A percentile compares a stretch with the other conserved stretches of the same genome.
Evolutionary conservation across 2,329 filamentous ascomycete genomes (phyloP).

Genomic region (Diaporthe sp.): DNA sequence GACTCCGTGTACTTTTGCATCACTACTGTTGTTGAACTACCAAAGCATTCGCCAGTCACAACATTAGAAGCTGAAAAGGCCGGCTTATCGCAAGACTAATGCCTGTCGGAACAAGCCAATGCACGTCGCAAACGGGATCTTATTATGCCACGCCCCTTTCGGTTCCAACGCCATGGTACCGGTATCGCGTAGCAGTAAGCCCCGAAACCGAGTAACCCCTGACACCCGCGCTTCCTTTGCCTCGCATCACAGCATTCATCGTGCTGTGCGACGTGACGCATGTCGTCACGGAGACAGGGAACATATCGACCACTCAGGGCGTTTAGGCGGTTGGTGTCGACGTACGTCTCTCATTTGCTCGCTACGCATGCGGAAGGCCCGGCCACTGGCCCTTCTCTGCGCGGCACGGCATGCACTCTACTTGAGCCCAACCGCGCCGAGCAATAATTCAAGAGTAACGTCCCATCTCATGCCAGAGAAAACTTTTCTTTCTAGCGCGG

Average conservation of each 20-base stretch:
- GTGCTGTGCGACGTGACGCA: not conserved
- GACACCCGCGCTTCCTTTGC: not conserved
- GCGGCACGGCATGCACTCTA: slow-evolving; percentile 2
- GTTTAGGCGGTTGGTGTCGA: not conserved
- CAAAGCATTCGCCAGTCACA: not conserved
- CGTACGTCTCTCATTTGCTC: not conserved
- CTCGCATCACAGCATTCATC: not conserved
- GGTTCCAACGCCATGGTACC: not conserved
- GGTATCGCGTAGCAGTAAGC: not conserved
- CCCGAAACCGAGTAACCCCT: slow-evolving; percentile 2
- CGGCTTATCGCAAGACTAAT: not conserved
- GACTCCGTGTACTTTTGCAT: not conserved
- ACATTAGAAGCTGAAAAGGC: not conserved
- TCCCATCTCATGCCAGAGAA: slow-evolving; percentile 4
- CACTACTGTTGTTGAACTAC: not conserved
- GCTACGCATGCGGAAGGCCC: not conserved
- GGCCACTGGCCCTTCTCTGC: not conserved
- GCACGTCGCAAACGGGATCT: not conserved
- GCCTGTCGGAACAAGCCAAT: not conserved
- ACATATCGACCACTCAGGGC: not conserved
- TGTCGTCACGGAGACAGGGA: not conserved
- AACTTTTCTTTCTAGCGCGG: not conserved
- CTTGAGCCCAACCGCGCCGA: not conserved
- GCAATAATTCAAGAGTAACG: slow-evolving; percentile 25
- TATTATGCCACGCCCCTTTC: not conserved